phyloP scores from a whole-genome alignment of 495 filamentous ascomycete species.

The Hapsidospora chrysogenum region DNA sequence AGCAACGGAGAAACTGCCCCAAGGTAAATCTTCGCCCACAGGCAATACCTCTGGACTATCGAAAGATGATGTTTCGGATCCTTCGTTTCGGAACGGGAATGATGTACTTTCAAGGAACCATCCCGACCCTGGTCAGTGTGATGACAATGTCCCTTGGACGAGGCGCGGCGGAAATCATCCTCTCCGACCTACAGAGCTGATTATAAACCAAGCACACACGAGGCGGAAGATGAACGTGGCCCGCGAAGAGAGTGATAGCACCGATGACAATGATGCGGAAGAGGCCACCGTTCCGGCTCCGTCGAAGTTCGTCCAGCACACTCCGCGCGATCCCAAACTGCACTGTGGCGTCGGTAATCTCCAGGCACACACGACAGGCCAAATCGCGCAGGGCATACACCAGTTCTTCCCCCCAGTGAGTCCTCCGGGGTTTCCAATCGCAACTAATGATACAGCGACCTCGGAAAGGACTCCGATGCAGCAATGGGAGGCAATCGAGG shows the following conservation, averaged over 20 bases:
- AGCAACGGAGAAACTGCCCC: neutral
- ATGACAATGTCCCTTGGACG: too few species aligned
- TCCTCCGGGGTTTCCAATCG: neutral
- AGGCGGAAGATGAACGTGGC: neutral
- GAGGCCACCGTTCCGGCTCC: neutral
- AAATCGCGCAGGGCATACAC: neutral
- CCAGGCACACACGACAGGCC: neutral
- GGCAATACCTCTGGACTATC: neutral
- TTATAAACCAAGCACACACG: neutral
- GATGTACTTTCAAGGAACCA: neutral
- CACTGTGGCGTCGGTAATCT: neutral
- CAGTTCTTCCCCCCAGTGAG: neutral
- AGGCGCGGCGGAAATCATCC: too few species aligned
- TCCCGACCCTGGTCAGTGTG: too few species aligned
- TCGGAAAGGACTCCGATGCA: too few species aligned
- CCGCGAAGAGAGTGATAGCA: neutral
- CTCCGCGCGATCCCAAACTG: neutral
- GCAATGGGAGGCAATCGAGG: too few species aligned
- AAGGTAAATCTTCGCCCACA: neutral
- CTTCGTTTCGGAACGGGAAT: neutral
- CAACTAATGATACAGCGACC: constrained; percentile 2
- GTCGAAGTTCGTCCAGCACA: neutral
- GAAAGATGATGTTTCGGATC: neutral
- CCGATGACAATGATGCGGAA: neutral
- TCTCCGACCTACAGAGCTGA: too few species aligned